Percentiles rank a stretch among this genome's conserved stretches.
Conservation (phyloP, 371 early-diverging fungal species). For the Zopfochytrium polystomum region DNA sequence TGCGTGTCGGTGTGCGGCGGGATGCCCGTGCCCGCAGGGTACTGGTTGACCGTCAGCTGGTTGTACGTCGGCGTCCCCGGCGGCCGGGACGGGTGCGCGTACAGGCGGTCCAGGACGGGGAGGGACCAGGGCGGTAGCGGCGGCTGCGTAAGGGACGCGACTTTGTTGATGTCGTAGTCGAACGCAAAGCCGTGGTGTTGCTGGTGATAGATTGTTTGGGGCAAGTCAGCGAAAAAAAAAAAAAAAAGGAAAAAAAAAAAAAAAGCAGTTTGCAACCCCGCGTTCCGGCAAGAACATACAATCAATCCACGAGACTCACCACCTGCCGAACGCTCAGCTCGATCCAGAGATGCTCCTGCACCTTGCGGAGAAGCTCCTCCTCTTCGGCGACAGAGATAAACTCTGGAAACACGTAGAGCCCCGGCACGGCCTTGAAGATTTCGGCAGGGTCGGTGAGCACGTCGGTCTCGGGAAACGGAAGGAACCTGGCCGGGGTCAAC, state of each 20-base stretch:
- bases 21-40: slow-evolving; percentile 52
- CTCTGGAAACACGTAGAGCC: slow-evolving; percentile 36
- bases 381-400: slow-evolving; percentile 42
- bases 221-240: no score
- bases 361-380: slow-evolving; percentile 9
- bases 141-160: neutral
- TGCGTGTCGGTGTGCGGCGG: slow-evolving; percentile 53
- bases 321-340: slow-evolving; percentile 41
- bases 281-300: no score
- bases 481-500: neutral
- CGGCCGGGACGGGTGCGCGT: neutral
- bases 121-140: slow-evolving; percentile 35
- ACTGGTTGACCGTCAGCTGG: slow-evolving; percentile 54
- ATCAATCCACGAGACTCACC: neutral
- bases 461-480: neutral
- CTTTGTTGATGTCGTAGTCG: slow-evolving; percentile 39
- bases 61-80: slow-evolving; percentile 14
- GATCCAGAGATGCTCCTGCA: slow-evolving; percentile 34
- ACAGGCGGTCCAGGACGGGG: slow-evolving; percentile 30
- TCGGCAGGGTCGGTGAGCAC: slow-evolving; percentile 18
- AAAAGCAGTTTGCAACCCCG: no score
- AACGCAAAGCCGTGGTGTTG: slow-evolving; percentile 46
- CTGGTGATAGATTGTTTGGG: slow-evolving; percentile 1
- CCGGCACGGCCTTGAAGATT: slow-evolving; percentile 25
- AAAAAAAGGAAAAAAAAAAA: no score